Evolutionary conservation across 257 asterid species (phyloP).

Genomic region (Voacanga thouarsii): DNA sequence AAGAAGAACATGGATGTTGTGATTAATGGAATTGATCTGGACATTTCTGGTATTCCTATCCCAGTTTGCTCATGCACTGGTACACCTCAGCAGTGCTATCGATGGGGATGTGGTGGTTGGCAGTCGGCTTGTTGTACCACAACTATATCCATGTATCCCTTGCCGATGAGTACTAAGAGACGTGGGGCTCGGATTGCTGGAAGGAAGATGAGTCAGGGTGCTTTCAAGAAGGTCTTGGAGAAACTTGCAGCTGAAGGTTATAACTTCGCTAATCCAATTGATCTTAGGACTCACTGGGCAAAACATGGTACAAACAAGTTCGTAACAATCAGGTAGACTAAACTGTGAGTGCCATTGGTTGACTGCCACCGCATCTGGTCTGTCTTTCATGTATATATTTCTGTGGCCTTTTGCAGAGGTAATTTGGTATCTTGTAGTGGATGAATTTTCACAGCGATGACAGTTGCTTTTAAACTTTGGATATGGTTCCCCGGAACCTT

Average conservation of each 20-base stretch:
- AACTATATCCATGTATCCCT: slow-evolving; percentile 81
- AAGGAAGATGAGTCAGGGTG: slow-evolving; percentile 98
- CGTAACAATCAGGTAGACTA: slow-evolving; percentile 78
- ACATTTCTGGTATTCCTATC: slow-evolving; percentile 80
- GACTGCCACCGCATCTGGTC: slow-evolving; percentile 35
- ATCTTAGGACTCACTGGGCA: slow-evolving; percentile 93
- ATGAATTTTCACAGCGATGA: slow-evolving; percentile 28
- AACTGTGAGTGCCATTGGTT: slow-evolving; percentile 15
- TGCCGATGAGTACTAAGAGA: slow-evolving; percentile 93
- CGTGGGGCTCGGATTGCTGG: slow-evolving; percentile 98
- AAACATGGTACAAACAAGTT: slow-evolving; percentile 97
- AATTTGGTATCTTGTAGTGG: slow-evolving; percentile 33
- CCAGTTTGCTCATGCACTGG: slow-evolving; percentile 97
- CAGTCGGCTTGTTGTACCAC: slow-evolving; percentile 98
- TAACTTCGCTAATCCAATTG: slow-evolving; percentile 72
- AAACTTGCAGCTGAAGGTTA: slow-evolving; percentile 79
- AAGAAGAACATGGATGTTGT: slow-evolving; percentile 76
- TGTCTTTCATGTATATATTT: slow-evolving; percentile 59
- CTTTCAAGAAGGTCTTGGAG: slow-evolving; percentile 92
- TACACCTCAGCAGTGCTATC: slow-evolving; percentile 86
- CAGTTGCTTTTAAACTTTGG: slow-evolving; percentile 36
- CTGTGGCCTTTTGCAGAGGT: slow-evolving; percentile 52
- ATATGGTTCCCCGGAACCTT: slow-evolving; percentile 36
- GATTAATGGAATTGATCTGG: slow-evolving; percentile 83
- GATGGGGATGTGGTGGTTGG: slow-evolving; percentile 99